Conservation (phyloP, 2,329 filamentous ascomycete species). For the Pestalotiopsis sp. region DNA sequence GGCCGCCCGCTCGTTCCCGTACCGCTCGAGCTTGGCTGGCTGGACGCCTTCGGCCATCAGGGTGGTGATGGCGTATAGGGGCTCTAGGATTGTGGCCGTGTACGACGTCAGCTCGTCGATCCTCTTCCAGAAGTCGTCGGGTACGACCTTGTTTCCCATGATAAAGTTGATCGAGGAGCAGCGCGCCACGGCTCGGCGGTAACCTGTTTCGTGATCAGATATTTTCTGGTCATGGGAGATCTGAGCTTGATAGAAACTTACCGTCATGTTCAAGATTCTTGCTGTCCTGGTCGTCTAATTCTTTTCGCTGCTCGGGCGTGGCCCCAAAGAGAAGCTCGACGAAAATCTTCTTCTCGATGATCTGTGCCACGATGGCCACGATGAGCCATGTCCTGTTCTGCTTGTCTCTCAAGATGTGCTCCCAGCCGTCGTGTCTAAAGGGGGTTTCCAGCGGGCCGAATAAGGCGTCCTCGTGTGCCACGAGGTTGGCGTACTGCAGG, state of each 20-base stretch:
- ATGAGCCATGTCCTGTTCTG: constrained; percentile 36
- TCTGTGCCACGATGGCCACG: constrained; percentile 38
- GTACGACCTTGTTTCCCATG: constrained; percentile 29
- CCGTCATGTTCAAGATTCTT: constrained; percentile 35
- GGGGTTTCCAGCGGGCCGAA: constrained; percentile 16
- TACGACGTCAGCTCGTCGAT: constrained; percentile 39
- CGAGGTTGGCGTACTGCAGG: constrained; percentile 33
- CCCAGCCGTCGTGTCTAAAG: constrained; percentile 32
- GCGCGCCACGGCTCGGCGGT: constrained; percentile 5
- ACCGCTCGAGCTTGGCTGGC: neutral
- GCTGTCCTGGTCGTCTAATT: constrained; percentile 34
- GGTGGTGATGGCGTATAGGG: constrained; percentile 34
- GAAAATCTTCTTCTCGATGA: constrained; percentile 42
- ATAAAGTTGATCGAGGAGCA: constrained; percentile 29
- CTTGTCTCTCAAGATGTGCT: constrained; percentile 32
- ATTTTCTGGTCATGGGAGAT: constrained; percentile 30
- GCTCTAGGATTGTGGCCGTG: constrained; percentile 37
- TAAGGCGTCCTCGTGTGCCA: constrained; percentile 38
- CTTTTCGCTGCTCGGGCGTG: constrained; percentile 21
- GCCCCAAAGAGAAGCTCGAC: constrained; percentile 43
- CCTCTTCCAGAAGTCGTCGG: constrained; percentile 36
- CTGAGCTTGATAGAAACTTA: constrained; percentile 21
- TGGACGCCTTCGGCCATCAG: neutral
- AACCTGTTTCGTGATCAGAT: constrained; percentile 37
- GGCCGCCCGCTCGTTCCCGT: neutral